Evolutionary conservation across 768 basidiomycete species (phyloP).

Genomic region (Phlegmacium glaucopus): DNA sequence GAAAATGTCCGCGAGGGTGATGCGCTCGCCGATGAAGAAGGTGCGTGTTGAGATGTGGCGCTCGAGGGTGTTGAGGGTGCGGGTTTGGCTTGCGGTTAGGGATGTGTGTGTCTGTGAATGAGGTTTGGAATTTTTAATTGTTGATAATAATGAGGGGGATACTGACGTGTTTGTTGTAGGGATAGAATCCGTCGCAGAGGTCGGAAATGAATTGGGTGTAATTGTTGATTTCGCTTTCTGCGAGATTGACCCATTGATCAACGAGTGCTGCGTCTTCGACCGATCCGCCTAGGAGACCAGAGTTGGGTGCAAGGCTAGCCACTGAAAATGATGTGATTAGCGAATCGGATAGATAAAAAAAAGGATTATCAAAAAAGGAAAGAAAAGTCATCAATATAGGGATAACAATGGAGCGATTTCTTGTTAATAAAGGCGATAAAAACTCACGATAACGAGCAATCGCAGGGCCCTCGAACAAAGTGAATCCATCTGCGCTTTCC

Average conservation of each 20-base stretch:
- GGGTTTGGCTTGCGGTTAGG: constrained; percentile 51
- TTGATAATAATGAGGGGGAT: background rate
- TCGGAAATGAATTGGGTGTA: constrained; percentile 33
- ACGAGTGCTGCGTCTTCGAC: constrained; percentile 69
- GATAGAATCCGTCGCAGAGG: constrained; percentile 47
- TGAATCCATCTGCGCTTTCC: constrained; percentile 74
- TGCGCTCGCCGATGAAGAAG: constrained; percentile 90
- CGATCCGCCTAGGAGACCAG: constrained; percentile 68
- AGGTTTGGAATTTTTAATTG: constrained; percentile 5
- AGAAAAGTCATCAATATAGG: constrained; percentile 37
- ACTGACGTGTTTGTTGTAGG: constrained; percentile 84
- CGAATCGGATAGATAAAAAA: constrained; percentile 50
- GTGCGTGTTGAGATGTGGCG: constrained; percentile 73
- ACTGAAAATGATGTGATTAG: constrained; percentile 49
- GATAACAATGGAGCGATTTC: constrained; percentile 16
- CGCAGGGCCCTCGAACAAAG: constrained; percentile 70
- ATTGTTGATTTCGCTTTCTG: constrained; percentile 58
- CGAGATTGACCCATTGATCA: constrained; percentile 82
- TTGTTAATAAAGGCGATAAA: constrained; percentile 32
- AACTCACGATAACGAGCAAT: constrained; percentile 90
- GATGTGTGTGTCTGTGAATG: constrained; percentile 54
- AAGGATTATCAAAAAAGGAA: constrained; percentile 70
- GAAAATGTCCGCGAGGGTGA: constrained; percentile 87
- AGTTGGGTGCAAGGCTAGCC: constrained; percentile 71
- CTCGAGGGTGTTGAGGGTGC: constrained; percentile 67